phyloP scores from a whole-genome alignment of 2,329 filamentous ascomycete genomes.

The Paecilomyces niveus region DNA sequence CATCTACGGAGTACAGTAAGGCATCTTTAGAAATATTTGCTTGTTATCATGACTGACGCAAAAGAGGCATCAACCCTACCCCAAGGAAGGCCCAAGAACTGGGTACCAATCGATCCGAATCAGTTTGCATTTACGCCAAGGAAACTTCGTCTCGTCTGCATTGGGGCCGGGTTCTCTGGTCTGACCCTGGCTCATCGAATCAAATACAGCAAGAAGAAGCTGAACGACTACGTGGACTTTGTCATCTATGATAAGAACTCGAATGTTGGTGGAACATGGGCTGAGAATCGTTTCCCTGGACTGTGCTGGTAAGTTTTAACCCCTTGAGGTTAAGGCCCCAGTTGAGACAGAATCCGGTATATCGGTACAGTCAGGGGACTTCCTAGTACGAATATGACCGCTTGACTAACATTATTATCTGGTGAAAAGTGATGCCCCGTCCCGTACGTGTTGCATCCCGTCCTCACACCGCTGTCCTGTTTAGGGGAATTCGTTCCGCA shows the following conservation, averaged over 20 bases:
- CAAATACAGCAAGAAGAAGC: slow-evolving; percentile 7
- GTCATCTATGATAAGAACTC: slow-evolving; percentile 3
- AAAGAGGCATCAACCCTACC: neutral
- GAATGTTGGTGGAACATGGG: slow-evolving; percentile 35
- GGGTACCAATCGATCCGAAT: slow-evolving; percentile 3
- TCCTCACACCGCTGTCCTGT: neutral
- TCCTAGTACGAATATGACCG: neutral
- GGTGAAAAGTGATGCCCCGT: slow-evolving; percentile 21
- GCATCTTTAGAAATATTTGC: neutral
- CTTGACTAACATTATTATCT: neutral
- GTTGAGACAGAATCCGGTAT: neutral
- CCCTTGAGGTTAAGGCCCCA: neutral
- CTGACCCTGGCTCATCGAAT: slow-evolving; percentile 15
- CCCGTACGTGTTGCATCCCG: slow-evolving; percentile 14
- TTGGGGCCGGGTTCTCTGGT: slow-evolving; percentile 15
- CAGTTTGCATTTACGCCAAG: slow-evolving; percentile 4
- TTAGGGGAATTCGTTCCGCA: neutral
- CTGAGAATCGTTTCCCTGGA: slow-evolving; percentile 36
- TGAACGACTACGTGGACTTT: neutral
- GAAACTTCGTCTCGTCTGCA: slow-evolving; percentile 10
- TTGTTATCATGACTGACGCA: neutral
- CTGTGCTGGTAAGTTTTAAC: slow-evolving; percentile 19
- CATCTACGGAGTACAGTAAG: too few species aligned
- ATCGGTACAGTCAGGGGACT: neutral
- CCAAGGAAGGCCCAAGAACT: slow-evolving; percentile 1